phyloP scores from a whole-genome alignment of 2,329 filamentous ascomycete species.

The Truncatella angustata region DNA sequence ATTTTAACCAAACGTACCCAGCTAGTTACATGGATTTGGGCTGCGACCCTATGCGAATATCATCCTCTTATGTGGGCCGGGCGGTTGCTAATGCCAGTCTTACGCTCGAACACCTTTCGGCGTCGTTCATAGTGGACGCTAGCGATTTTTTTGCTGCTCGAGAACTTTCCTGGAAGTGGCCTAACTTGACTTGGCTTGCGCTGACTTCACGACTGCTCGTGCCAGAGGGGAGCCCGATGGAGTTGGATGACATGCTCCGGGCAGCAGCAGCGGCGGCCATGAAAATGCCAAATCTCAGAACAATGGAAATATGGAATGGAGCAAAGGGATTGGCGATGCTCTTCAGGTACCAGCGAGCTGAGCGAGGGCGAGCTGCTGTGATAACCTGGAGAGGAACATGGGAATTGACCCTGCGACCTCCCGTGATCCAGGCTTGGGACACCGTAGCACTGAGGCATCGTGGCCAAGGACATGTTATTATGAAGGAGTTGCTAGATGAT shows the following conservation, averaged over 20 bases:
- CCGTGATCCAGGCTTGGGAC: conserved; percentile 26
- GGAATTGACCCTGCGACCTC: conserved; percentile 23
- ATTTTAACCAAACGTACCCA: conserved; percentile 30
- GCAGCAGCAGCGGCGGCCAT: conserved; percentile 24
- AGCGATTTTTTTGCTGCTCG: conserved; percentile 24
- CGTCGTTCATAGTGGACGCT: conserved; percentile 29
- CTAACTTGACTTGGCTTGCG: conserved; percentile 28
- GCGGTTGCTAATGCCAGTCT: conserved; percentile 22
- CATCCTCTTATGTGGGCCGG: conserved; percentile 20
- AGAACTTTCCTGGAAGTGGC: conserved; percentile 25
- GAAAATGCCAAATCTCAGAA: conserved; percentile 30
- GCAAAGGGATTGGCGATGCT: conserved; percentile 27
- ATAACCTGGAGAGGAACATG: conserved; percentile 29
- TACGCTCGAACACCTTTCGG: conserved; percentile 26
- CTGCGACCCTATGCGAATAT: conserved; percentile 18
- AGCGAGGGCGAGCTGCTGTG: conserved; percentile 14
- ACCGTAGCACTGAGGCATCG: conserved; percentile 19
- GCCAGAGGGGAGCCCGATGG: conserved; percentile 15
- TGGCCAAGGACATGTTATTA: conserved; percentile 16
- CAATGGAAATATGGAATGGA: conserved; percentile 35
- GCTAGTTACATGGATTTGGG: conserved; percentile 15
- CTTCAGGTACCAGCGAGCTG: conserved; percentile 26
- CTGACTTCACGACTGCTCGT: conserved; percentile 29
- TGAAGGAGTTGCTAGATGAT: conserved; percentile 24
- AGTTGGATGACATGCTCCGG: conserved; percentile 23